These are phyloP conservation scores for Aschersonia sp. DNA, from an alignment of 2,329 filamentous ascomycete species.

Conservation along the genomic window DNA sequence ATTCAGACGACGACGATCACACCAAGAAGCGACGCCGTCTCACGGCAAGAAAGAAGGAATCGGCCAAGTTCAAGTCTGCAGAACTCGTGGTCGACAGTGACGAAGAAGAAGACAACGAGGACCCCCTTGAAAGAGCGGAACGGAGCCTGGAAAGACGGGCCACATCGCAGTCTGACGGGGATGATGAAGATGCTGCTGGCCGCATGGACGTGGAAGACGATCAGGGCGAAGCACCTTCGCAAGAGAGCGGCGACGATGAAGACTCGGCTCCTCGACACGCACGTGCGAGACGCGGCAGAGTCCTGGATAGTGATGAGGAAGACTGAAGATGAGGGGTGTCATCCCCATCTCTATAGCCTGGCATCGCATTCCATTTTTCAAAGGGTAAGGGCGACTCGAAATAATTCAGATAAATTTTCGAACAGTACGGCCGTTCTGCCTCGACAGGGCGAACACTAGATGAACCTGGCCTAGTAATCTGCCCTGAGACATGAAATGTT, in stretches of 20 bases:
- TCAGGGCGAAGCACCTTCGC: constrained; percentile 23
- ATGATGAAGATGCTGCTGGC: constrained; percentile 23
- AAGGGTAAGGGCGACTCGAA: not conserved
- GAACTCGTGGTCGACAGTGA: constrained; percentile 74
- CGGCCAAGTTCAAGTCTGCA: constrained; percentile 66
- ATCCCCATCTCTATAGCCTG: not conserved
- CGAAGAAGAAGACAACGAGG: constrained; percentile 31
- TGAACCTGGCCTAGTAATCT: no score
- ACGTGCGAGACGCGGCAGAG: constrained; percentile 33
- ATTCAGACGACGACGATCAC: constrained; percentile 16
- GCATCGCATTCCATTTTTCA: not conserved
- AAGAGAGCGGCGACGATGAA: constrained; percentile 28
- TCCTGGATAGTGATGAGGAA: constrained; percentile 22
- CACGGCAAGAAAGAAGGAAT: constrained; percentile 26
- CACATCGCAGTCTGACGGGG: constrained; percentile 20
- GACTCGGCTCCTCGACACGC: constrained; percentile 22
- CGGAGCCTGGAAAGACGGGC: constrained; percentile 22
- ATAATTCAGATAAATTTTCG: not conserved
- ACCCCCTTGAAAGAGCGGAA: constrained; percentile 31
- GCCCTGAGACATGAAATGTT: no score
- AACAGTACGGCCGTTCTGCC: no score
- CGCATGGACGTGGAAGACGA: constrained; percentile 38
- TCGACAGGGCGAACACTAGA: no score
- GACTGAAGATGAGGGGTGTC: constrained; percentile 1
- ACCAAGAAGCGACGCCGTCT: constrained; percentile 49